Evolutionary conservation across 495 filamentous ascomycete species (phyloP), one percentile per base, ranked within the genome.

Genomic region (Melanomma pulvis-pyrius): DNA sequence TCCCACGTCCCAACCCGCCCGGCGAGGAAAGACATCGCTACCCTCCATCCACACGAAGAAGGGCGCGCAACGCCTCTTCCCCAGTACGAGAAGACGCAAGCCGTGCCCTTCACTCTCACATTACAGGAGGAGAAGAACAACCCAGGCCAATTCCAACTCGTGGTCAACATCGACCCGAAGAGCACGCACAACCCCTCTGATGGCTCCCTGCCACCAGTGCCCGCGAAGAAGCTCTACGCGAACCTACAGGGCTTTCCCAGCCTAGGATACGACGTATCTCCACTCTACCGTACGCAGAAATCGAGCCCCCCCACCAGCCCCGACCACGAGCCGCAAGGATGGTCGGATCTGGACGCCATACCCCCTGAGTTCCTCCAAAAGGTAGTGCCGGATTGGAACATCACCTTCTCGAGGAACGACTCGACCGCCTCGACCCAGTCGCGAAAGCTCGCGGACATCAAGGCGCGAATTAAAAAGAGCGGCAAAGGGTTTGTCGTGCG

Each of bases 391-490:
- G 68, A 71, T 26, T 71, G 68, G 68, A 49, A 63, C 13, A 52
- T 67, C 5, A 55, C 68, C 15, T 66, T 71, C 59, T 25, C 39
- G 7, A 44, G 63, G 13, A 71, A 34, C 28, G 59, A 53, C 17
- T 71, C 68, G 13, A 67, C 59, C 7, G 59, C 59, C 7, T 67
- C 68, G 1, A 54, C 41, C 3, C 63, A 71, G 36, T 60, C 63
- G 19, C 61, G 60, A 13, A 63, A 49, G 30, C 68, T 71, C 25
- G 44, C 68, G 26, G 64, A 71, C 30, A 67, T 71, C 32, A 71
- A 71, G 32, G 68, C 68, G 11, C 53, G 63, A 47, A 71, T 71
- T 21, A 71, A 71, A 54, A 71, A 67, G 68, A 71, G 68, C 41
- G 68, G 68, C 41, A 71, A 64, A 48, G 68, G 68, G 1, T 71